Evolutionary conservation across 108 stramenopile genomes (phyloP), one percentile per base, ranked within the genome.

Genomic region (Cyclotella choctawhatcheeana): DNA sequence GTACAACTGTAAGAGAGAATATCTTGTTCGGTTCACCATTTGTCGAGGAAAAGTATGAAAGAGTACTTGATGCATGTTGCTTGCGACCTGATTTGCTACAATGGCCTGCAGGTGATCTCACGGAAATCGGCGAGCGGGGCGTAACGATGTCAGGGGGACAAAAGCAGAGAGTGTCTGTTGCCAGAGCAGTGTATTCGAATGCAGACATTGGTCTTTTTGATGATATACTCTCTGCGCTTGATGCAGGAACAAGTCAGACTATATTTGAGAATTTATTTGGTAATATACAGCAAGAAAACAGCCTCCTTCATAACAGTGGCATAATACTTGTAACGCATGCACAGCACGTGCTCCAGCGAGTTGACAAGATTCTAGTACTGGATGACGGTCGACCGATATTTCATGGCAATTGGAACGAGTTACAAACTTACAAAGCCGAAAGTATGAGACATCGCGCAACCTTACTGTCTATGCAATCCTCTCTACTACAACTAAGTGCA

Each of bases 91-190:
- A 98, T 74, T 76, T 97, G 33, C 66, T 69, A 27, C 69, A 92
- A 43, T 69, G 96, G 22, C 82, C 86, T 34, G 74, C 78, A 53
- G 91, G 90, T 16, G 97, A 97, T 60, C 55, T 77, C 67, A 97
- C 94, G 20, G 96, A 97, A 73, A 98, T 98, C 74, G 98, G 98
- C 29, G 97, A 99, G 71, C 56, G 81, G 25, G 98, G 97, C 24
- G 91, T 97, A 50, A 97, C 96, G 79, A 75, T 98, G 5, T 78
- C 74, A 13, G 93, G 94, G 18, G 95, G 93, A 14, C 88, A 94
- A 58, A 82, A 84, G 61, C 82, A 86, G 44, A 67, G 90, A 24
- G 70, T 91, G 22, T 79, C 84, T 62, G 76, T 93, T 8, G 95
- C 93, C 12, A 80, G 97, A 5, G 96, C 94, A 17, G 92, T 92